These are phyloP conservation scores for Lolium multiflorum DNA, from an alignment of 176 grass and related monocot species.

Conservation along the genomic window DNA sequence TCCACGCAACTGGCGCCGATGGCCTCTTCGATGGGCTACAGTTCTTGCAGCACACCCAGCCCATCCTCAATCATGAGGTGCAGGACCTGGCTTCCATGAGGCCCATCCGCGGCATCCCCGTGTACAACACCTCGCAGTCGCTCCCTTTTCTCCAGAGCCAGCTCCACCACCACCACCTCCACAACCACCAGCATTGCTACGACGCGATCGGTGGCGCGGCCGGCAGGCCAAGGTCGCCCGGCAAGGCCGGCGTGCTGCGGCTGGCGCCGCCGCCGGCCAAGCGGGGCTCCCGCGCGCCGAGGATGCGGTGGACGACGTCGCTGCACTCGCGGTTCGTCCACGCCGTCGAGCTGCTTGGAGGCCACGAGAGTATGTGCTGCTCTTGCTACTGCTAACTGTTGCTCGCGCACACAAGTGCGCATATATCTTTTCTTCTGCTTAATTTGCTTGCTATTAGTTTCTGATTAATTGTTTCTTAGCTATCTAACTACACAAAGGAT, in stretches of 20 bases:
- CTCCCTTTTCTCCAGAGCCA: constrained; percentile 60
- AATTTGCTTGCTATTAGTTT: too few species aligned
- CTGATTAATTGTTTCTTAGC: not conserved
- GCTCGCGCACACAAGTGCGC: not conserved
- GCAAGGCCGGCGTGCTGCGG: constrained; percentile 53
- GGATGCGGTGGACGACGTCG: constrained; percentile 95
- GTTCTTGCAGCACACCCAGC: constrained; percentile 62
- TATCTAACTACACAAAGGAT: not conserved
- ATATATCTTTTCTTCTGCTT: not conserved
- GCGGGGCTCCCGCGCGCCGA: constrained; percentile 60
- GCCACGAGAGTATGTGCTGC: constrained; percentile 81
- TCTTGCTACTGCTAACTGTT: not conserved
- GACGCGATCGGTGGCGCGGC: constrained; percentile 32
- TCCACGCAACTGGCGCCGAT: constrained; percentile 23
- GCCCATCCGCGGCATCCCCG: constrained; percentile 87
- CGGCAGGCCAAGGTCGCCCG: constrained; percentile 47
- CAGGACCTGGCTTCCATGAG: constrained; percentile 57
- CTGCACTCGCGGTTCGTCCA: constrained; percentile 94
- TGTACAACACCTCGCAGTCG: constrained; percentile 68
- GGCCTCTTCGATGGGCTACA: constrained; percentile 32
- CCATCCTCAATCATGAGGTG: constrained; percentile 47
- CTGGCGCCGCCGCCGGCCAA: constrained; percentile 58
- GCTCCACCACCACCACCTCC: constrained; percentile 38
- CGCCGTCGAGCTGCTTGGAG: constrained; percentile 91
- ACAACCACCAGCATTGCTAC: constrained; percentile 45